A percentile compares a stretch with the other conserved stretches of the same genome.
These are phyloP conservation scores for Laguncularia racemosa DNA, from an alignment of 345 rosid species.

Conservation along the genomic window DNA sequence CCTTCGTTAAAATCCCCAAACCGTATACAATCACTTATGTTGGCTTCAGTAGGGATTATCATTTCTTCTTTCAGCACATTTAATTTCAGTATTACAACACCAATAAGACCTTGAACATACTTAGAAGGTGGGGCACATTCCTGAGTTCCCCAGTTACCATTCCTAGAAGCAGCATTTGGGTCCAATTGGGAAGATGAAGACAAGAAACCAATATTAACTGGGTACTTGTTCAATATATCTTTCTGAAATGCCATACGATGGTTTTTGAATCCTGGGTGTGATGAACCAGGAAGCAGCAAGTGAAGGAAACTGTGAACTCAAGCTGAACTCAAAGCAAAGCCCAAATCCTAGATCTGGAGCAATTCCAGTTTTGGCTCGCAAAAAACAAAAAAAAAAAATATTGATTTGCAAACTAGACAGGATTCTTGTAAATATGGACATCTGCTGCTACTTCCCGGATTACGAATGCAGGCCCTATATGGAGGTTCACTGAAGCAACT, in stretches of 20 bases:
- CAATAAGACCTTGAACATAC: slow-evolving; percentile 73
- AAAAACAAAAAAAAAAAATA: no score
- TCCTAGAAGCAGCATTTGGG: slow-evolving; percentile 17
- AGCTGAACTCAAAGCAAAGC: no score
- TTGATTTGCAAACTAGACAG: no score
- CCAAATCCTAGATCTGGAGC: no score
- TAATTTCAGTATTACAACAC: slow-evolving; percentile 65
- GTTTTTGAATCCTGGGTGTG: no score
- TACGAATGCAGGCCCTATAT: no score
- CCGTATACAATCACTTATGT: slow-evolving; percentile 66
- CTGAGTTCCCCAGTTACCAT: slow-evolving; percentile 46
- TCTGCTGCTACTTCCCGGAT: no score
- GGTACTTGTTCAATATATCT: slow-evolving; percentile 11
- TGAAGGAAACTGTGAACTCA: no score
- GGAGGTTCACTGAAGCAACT: slow-evolving; percentile 50
- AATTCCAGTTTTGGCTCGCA: no score
- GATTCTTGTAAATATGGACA: no score
- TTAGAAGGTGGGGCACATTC: slow-evolving; percentile 51
- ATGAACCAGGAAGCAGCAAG: no score
- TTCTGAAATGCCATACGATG: background rate
- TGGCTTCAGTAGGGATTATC: slow-evolving; percentile 66
- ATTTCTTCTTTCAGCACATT: slow-evolving; percentile 63
- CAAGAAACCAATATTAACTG: slow-evolving; percentile 21
- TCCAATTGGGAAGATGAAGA: slow-evolving; percentile 16
- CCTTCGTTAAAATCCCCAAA: slow-evolving; percentile 60